phyloP scores from a whole-genome alignment of 805 yeast genomes.

The Lachancea thermotolerans region DNA sequence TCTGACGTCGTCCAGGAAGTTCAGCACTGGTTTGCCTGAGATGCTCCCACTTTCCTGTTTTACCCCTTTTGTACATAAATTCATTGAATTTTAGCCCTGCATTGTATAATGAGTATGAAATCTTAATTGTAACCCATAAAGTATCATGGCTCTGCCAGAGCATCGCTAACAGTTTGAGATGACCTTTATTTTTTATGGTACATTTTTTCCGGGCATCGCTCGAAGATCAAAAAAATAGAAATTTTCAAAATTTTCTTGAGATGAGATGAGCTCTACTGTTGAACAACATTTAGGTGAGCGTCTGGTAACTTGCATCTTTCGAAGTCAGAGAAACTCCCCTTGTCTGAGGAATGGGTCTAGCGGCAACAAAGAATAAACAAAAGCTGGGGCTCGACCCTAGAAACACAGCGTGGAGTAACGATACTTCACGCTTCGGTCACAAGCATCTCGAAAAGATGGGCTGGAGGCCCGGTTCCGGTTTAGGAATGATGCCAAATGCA shows the following conservation, averaged over 20 bases:
- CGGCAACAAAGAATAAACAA: slow-evolving; percentile 73
- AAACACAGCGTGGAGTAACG: slow-evolving; percentile 91
- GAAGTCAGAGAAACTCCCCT: background rate
- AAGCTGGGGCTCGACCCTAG: slow-evolving; percentile 90
- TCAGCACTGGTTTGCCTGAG: slow-evolving; percentile 50
- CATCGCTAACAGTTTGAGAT: too few species aligned
- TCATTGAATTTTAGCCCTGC: background rate
- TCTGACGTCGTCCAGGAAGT: slow-evolving; percentile 53
- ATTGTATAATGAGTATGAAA: background rate
- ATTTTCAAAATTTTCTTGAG: slow-evolving; percentile 4
- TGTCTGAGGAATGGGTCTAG: slow-evolving; percentile 56
- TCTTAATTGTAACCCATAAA: background rate
- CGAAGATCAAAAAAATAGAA: background rate
- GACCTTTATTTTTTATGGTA: too few species aligned
- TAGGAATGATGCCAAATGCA: slow-evolving; percentile 65
- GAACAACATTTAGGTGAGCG: too few species aligned
- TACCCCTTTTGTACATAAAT: background rate
- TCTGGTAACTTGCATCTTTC: background rate
- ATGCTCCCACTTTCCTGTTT: background rate
- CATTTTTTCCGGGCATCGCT: too few species aligned
- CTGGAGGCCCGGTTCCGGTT: slow-evolving; percentile 88
- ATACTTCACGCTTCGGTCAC: slow-evolving; percentile 79
- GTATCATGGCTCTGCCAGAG: background rate
- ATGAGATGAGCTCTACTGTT: background rate
- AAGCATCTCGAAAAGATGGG: slow-evolving; percentile 75